Conservation (phyloP, 2,329 filamentous ascomycete species). For the Diplodia seriata region DNA sequence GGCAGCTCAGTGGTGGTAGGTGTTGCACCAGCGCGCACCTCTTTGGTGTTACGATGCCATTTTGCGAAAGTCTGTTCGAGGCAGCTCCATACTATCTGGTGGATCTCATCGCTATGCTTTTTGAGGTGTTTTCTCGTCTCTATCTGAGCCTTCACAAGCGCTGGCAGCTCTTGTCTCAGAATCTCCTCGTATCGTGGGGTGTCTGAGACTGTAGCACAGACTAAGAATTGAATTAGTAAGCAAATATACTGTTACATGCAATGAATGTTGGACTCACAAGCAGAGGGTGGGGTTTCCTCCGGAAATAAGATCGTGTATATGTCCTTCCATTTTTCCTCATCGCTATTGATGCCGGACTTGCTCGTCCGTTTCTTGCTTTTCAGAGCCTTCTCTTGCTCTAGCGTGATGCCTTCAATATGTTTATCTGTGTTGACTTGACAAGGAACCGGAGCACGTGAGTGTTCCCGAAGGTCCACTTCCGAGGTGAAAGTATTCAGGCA, state of each 20-base stretch:
- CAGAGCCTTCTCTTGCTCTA: conserved; percentile 14
- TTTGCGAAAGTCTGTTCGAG: not conserved
- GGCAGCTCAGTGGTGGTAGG: not conserved
- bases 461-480: not conserved
- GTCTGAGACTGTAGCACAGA: not conserved
- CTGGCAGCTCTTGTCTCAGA: not conserved
- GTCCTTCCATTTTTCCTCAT: not conserved
- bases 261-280: not conserved
- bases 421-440: not conserved
- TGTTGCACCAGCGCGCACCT: not conserved
- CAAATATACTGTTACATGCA: too few species aligned
- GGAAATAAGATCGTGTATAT: conserved; percentile 3
- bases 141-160: not conserved
- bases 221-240: not conserved
- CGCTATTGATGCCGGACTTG: not conserved
- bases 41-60: not conserved
- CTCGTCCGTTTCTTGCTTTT: conserved; percentile 10
- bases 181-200: not conserved
- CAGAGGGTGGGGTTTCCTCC: not conserved
- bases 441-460: not conserved
- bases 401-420: not conserved
- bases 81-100: not conserved
- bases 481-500: not conserved
- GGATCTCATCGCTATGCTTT: not conserved
- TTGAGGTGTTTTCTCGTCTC: not conserved